Evolutionary conservation across 495 filamentous ascomycete genomes (phyloP).

Genomic region (Tricharina praecox): DNA sequence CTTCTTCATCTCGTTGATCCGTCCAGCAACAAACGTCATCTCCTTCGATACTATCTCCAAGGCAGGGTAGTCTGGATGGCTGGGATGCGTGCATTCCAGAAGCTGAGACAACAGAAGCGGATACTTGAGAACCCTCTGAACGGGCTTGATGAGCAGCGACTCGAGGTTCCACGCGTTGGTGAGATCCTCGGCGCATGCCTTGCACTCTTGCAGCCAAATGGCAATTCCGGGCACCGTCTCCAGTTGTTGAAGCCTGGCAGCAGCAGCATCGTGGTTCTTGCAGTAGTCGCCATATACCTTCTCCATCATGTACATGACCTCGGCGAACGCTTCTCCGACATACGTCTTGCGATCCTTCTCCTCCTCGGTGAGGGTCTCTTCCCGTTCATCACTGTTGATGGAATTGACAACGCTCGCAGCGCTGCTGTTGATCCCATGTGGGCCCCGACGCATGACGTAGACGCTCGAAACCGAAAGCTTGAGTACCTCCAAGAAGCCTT

Average conservation of each 20-base stretch:
- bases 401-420: constrained; percentile 27
- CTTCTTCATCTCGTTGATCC: constrained; percentile 86
- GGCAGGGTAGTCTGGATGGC: constrained; percentile 63
- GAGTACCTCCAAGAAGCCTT: constrained; percentile 55
- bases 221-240: constrained; percentile 57
- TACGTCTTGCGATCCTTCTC: constrained; percentile 59
- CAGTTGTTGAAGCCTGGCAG: constrained; percentile 55
- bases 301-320: constrained; percentile 62
- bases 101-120: constrained; percentile 66
- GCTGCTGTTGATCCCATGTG: constrained; percentile 28
- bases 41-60: constrained; percentile 46
- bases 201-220: constrained; percentile 81
- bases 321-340: constrained; percentile 61
- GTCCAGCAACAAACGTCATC: constrained; percentile 52
- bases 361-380: constrained; percentile 28
- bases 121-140: constrained; percentile 83
- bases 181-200: constrained; percentile 68
- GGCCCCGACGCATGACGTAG: constrained; percentile 33
- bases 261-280: constrained; percentile 70
- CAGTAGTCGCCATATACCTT: constrained; percentile 70
- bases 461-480: constrained; percentile 59
- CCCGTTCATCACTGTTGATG: constrained; percentile 19
- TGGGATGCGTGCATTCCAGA: constrained; percentile 55
- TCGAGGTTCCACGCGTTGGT: constrained; percentile 88
- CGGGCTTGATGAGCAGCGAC: constrained; percentile 84